These are phyloP conservation scores for Penicillium arizonense DNA, from an alignment of 495 filamentous ascomycete genomes.

Conservation along the genomic window DNA sequence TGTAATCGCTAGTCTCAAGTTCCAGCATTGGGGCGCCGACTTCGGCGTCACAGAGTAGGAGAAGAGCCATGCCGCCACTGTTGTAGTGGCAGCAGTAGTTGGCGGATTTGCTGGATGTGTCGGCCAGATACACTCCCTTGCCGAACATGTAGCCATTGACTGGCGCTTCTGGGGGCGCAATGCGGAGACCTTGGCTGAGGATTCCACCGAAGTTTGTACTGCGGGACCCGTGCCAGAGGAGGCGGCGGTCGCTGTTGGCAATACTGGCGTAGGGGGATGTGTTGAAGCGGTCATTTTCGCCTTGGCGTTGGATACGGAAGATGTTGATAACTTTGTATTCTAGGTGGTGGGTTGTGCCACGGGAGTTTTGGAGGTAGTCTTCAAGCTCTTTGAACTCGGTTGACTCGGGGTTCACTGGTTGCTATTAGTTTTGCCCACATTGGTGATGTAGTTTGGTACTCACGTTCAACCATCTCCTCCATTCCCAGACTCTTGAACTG, in stretches of 20 bases:
- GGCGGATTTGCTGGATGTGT: slow-evolving; percentile 76
- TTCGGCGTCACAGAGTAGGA: slow-evolving; percentile 79
- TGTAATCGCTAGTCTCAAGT: slow-evolving; percentile 49
- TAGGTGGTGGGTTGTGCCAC: slow-evolving; percentile 57
- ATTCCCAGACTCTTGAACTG: slow-evolving; percentile 69
- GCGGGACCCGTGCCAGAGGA: slow-evolving; percentile 81
- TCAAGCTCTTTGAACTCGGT: slow-evolving; percentile 63
- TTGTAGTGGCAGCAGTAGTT: slow-evolving; percentile 66
- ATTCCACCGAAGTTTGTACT: slow-evolving; percentile 82
- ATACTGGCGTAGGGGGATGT: slow-evolving; percentile 47
- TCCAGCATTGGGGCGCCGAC: slow-evolving; percentile 69
- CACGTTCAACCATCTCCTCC: slow-evolving; percentile 60
- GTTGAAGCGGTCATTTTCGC: slow-evolving; percentile 67
- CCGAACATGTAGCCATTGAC: slow-evolving; percentile 79
- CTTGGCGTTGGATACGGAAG: slow-evolving; percentile 77
- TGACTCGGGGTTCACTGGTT: slow-evolving; percentile 50
- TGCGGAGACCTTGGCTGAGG: slow-evolving; percentile 78
- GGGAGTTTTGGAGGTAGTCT: slow-evolving; percentile 64
- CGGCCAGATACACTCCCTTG: slow-evolving; percentile 88
- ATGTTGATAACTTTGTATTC: slow-evolving; percentile 67
- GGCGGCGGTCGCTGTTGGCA: slow-evolving; percentile 56
- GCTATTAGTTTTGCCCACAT: neutral
- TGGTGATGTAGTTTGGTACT: neutral
- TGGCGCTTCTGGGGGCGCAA: slow-evolving; percentile 81
- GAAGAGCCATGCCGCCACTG: slow-evolving; percentile 56